Base-by-base conservation (phyloP, 306 rosid species). In the Echinosophora koreensis region DNA sequence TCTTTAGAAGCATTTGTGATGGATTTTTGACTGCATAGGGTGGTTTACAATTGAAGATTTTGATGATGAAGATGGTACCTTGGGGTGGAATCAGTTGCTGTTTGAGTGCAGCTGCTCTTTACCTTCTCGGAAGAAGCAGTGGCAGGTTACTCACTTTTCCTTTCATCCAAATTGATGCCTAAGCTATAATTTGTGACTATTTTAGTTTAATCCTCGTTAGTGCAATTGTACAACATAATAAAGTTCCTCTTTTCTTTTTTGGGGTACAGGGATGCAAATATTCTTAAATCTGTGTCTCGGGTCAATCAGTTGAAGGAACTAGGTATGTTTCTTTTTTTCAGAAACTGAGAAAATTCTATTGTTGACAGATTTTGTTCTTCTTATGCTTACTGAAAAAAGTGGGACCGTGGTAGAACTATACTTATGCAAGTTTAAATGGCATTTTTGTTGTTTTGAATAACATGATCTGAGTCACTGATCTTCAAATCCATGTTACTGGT, bases 61-160 rank as follows among this genome's bases (percentile, higher is more conserved):
- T 6, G 74, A 42, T 49, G 81, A 86, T 55, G 81, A 86, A 82
- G 80, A 95, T 88, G 97, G 62, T 92, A 79, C 99, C 98, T 52
- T 92, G 97, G 99, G 90, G 97, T 71, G 99, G 99, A 66, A 22
- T 95, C 66, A 89, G 96, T 77, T 95, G 99, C 69, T 95, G 99
- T 79, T 65, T 95, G 85, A 92, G 99, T 86, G 97, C 95, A 56
- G 96, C 92, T 83, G 97, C 96, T 72, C 97, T 95, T 64, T 92
- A 92, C 79, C 94, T 92, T 84, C 99, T 95, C 42, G 99, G 99
- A 47, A 88, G 99, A 85, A 88, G 96, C 74, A 92, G 94, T 86
- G 96, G 98, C 84, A 90, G 98, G 99, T 89, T 35, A 16, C 65
- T 17, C 73, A 67, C 30, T 3, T 64, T 41, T 5, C 5, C 12